Evolutionary conservation across 495 filamentous ascomycete genomes (phyloP).

Genomic region (Hypomontagnella monticulosa): DNA sequence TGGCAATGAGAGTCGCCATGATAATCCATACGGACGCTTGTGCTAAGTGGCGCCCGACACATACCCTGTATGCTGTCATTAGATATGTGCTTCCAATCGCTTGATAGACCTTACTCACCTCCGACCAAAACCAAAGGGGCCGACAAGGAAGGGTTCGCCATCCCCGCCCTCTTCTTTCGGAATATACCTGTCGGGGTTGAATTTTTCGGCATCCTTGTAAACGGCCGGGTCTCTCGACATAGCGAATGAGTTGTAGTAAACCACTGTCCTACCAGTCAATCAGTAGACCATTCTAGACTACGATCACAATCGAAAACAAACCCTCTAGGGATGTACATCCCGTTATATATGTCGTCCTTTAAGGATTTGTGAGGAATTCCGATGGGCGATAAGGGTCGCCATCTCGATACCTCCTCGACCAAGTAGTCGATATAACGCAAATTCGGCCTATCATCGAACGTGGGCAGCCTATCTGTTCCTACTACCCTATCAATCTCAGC

Average conservation of each 20-base stretch:
- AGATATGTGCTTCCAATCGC: background rate
- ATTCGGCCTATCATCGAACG: conserved; percentile 58
- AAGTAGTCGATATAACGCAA: conserved; percentile 63
- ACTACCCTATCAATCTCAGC: conserved; percentile 67
- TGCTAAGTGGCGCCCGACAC: conserved; percentile 38
- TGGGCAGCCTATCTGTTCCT: conserved; percentile 58
- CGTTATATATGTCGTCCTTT: conserved; percentile 62
- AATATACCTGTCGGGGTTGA: conserved; percentile 59
- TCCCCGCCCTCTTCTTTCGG: conserved; percentile 54
- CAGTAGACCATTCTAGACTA: background rate
- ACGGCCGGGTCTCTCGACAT: conserved; percentile 55
- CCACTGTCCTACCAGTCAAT: conserved; percentile 43
- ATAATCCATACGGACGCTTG: conserved; percentile 44
- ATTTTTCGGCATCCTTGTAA: conserved; percentile 53
- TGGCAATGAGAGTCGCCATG: conserved; percentile 41
- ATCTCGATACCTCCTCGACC: conserved; percentile 68
- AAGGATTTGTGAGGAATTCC: conserved; percentile 66
- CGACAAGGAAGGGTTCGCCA: conserved; percentile 60
- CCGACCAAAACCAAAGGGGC: conserved; percentile 64
- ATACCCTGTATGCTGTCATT: conserved; percentile 24
- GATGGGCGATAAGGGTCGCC: conserved; percentile 67
- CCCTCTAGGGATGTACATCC: conserved; percentile 59
- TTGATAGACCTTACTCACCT: conserved; percentile 14
- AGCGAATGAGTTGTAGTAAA: conserved; percentile 59
- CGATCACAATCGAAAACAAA: background rate